phyloP scores from a whole-genome alignment of 352 stramenopile species.

The Phytophthora aleatoria region DNA sequence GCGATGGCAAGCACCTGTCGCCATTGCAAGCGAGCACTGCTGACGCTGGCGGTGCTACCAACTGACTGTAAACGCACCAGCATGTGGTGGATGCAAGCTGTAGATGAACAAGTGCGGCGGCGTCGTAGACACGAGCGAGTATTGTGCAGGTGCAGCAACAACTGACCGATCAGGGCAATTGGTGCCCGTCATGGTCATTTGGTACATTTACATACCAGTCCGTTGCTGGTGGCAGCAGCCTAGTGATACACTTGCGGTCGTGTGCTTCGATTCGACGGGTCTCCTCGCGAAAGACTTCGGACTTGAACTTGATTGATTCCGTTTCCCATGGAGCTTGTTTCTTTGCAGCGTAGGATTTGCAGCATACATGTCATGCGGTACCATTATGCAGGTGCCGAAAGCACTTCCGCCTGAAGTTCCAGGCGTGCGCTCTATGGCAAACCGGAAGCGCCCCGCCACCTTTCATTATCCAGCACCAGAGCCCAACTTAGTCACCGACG shows the following conservation, averaged over 20 bases:
- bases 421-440: not conserved
- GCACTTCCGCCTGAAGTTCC: not conserved
- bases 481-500: not conserved
- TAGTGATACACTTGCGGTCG: not conserved
- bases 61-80: not conserved
- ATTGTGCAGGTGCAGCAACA: not conserved
- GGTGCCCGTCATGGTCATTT: not conserved
- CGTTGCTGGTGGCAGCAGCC: not conserved
- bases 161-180: not conserved
- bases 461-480: not conserved
- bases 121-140: not conserved
- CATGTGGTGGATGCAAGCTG: constrained; percentile 1
- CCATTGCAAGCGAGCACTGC: constrained; percentile 5
- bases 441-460: not conserved
- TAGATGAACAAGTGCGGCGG: constrained; percentile 4
- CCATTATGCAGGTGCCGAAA: constrained; percentile 1
- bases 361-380: not conserved
- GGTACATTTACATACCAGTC: not conserved
- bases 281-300: constrained; percentile 1
- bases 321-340: not conserved
- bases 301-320: constrained; percentile 5
- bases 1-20: constrained; percentile 5
- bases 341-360: constrained; percentile 3
- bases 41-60: not conserved
- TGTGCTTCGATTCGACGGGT: not conserved